Evolutionary conservation across 148 eudicot genomes (phyloP).

Genomic region (Amaranthus cruentus): DNA sequence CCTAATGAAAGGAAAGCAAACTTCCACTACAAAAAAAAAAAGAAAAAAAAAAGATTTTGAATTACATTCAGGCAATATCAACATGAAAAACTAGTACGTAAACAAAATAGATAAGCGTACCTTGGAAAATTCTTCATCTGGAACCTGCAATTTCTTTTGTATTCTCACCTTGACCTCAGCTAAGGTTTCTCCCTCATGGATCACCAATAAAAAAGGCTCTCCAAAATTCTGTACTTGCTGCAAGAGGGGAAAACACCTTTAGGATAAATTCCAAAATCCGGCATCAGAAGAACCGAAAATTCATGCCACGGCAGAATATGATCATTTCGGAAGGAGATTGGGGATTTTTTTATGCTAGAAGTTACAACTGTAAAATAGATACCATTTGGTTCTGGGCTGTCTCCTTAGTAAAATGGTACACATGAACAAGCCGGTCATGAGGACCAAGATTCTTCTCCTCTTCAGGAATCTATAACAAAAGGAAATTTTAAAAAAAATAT

Average conservation of each 20-base stretch:
- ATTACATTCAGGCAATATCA: not conserved
- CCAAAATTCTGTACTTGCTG: slow-evolving; percentile 90
- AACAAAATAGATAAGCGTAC: slow-evolving; percentile 24
- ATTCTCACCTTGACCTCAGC: slow-evolving; percentile 70
- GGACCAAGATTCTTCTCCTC: slow-evolving; percentile 86
- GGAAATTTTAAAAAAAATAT: not conserved
- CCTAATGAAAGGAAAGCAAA: slow-evolving; percentile 66
- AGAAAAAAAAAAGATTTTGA: slow-evolving; percentile 1
- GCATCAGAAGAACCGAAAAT: not conserved
- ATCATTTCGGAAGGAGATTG: not conserved
- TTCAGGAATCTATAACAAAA: slow-evolving; percentile 65
- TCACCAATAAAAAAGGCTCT: slow-evolving; percentile 84
- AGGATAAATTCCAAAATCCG: not conserved
- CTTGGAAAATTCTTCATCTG: slow-evolving; percentile 84
- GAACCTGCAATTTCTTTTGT: slow-evolving; percentile 83
- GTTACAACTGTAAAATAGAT: slow-evolving; percentile 9
- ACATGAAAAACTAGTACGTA: not conserved
- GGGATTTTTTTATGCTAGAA: not conserved
- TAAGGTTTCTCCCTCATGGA: slow-evolving; percentile 85
- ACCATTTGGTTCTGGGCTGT: slow-evolving; percentile 78
- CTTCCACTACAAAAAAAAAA: slow-evolving; percentile 52
- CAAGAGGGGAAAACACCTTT: not conserved
- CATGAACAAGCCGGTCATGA: slow-evolving; percentile 78
- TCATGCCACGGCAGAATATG: not conserved
- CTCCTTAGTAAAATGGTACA: slow-evolving; percentile 79